These are phyloP conservation scores for Puccinia coronata DNA, from an alignment of 1,284 basidiomycete genomes.

Conservation along the genomic window DNA sequence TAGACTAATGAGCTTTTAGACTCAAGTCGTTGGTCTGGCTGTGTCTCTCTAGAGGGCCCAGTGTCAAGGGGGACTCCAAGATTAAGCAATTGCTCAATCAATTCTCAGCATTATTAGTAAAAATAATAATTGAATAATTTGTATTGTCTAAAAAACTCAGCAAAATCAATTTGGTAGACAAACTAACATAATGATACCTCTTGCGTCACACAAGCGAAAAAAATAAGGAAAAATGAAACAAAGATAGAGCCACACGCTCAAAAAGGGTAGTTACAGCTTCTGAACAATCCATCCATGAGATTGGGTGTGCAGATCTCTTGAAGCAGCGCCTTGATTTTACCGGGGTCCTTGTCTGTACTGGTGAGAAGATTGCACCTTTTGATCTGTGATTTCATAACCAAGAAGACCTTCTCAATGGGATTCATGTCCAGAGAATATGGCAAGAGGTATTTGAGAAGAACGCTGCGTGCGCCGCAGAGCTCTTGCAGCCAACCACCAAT, in stretches of 20 bases:
- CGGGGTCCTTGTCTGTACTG: neutral
- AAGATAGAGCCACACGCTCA: neutral
- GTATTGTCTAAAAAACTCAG: no score
- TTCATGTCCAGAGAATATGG: conserved; percentile 21
- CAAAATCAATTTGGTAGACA: no score
- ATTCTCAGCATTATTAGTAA: no score
- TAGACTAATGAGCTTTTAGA: no score
- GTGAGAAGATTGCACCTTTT: neutral
- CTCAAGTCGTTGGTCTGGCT: no score
- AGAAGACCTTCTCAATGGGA: conserved; percentile 18
- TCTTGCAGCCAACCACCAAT: neutral
- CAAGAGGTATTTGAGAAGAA: neutral
- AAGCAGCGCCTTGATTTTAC: neutral
- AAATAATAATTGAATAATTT: neutral
- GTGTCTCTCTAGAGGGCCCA: no score
- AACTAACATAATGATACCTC: no score
- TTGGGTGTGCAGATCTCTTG: neutral
- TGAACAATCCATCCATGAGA: neutral
- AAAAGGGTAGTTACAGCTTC: neutral
- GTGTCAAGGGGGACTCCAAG: no score
- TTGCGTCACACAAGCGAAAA: no score
- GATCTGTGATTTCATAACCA: neutral
- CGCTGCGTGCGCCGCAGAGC: neutral
- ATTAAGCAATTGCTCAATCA: no score
- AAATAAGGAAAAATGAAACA: neutral